phyloP scores from a whole-genome alignment of 23 red algal genomes.

The Gracilariopsis chorda region DNA sequence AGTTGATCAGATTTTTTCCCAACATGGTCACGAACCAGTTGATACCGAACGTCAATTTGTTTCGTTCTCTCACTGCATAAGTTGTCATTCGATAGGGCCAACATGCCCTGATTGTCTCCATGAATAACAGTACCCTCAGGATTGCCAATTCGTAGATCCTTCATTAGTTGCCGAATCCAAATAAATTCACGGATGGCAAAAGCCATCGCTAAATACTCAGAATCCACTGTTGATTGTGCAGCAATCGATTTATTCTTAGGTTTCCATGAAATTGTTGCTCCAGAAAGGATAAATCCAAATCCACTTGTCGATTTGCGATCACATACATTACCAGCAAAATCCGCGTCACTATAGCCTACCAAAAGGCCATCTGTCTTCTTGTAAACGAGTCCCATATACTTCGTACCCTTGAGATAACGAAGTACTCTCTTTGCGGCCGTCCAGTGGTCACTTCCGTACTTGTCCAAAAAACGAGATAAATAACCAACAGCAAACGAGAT shows the following conservation, averaged over 20 bases:
- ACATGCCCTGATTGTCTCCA: neutral
- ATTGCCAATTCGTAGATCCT: neutral
- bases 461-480: neutral
- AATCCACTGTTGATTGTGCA: neutral
- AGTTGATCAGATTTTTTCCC: neutral
- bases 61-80: slow-evolving; percentile 18
- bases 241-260: slow-evolving; percentile 12
- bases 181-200: neutral
- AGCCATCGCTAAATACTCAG: slow-evolving; percentile 15
- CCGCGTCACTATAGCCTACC: neutral
- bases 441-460: neutral
- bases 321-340: neutral
- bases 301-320: slow-evolving; percentile 16
- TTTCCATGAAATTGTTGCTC: neutral
- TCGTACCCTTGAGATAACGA: slow-evolving; percentile 16
- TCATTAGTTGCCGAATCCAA: neutral
- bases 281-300: neutral
- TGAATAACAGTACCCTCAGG: neutral
- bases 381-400: neutral
- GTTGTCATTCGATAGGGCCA: neutral
- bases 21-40: slow-evolving; percentile 20
- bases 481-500: slow-evolving; percentile 11
- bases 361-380: no score
- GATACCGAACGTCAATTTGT: slow-evolving; percentile 24
- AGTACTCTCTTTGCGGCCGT: neutral